Base-by-base conservation (phyloP, 768 basidiomycete genomes). In the Leccinellum albellum region DNA sequence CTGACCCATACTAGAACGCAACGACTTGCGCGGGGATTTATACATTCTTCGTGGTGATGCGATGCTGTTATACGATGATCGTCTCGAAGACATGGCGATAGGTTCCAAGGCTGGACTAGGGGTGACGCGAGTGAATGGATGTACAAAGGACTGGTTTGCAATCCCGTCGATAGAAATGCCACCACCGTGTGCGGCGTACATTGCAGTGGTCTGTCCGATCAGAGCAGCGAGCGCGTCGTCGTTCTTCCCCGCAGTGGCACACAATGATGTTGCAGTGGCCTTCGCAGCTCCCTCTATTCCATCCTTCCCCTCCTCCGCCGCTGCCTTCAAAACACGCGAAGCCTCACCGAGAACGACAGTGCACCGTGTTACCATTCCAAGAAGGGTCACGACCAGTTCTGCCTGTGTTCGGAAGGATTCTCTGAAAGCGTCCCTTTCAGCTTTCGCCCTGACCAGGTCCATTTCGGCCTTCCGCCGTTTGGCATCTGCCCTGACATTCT, bases 341-440 rank as follows among this genome's bases (percentile, higher is more conserved):
- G 79, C 76, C 56, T 91, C 87, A 13, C 80, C 83, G 28, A 92
- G 76, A 69, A 86, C 80, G 47, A 87, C 82, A 4, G 87, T 91
- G 66, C 87, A 89, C 61, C 89, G 78, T 35, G 89, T 89, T 21
- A 94, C 77, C 80, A 93, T 85, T 14, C 91, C 89, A 28, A 92
- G 74, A n/a, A 94, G 78, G 59, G 78, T 78, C 26, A 91, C 83
- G 57, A 90, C 74, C 33, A 86, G 75, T 64, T 81, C 79, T 2
- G 87, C 81, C 75, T 94, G 87, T 55, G 82, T 79, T 32, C 74
- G 76, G 17, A 89, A 78, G 5, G 86, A 83, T 42, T 82, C 81
- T 49, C 75, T 79, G 71, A 89, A 77, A 6, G 81, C 84, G 53
- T 85, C 82, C 45, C 83, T 76, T 65, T 89, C 85, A 26, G 82